These are phyloP conservation scores for Pichia sp. DNA, from an alignment of 1,139 yeast genomes.

Conservation along the genomic window DNA sequence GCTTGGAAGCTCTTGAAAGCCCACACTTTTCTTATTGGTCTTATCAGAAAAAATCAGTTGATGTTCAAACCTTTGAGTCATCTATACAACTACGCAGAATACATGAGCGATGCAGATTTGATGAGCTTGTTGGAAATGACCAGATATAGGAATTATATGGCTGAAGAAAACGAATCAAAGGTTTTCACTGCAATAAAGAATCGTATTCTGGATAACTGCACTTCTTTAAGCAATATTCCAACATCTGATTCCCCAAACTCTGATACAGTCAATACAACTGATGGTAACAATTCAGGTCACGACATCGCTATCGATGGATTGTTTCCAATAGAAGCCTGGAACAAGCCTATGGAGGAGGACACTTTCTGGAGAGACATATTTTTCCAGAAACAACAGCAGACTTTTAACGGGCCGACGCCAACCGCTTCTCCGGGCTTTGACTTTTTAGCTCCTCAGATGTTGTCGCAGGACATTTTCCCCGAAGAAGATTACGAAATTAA, in stretches of 20 bases:
- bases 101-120: conserved; percentile 20
- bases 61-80: conserved; percentile 4
- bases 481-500: neutral
- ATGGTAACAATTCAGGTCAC: neutral
- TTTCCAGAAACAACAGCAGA: conserved; percentile 3
- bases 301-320: neutral
- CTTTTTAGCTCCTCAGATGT: neutral
- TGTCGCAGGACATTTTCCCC: neutral
- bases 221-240: neutral
- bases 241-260: neutral
- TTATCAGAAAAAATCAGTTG: conserved; percentile 29
- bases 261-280: neutral
- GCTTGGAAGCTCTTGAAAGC: conserved; percentile 54
- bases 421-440: neutral
- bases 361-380: conserved; percentile 14
- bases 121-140: conserved; percentile 19
- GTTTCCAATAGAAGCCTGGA: conserved; percentile 6
- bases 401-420: neutral
- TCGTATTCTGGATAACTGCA: neutral
- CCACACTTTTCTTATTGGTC: conserved; percentile 39
- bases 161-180: conserved; percentile 1
- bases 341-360: conserved; percentile 11
- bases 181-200: conserved; percentile 2
- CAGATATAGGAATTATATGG: conserved; percentile 10
- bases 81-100: conserved; percentile 19